These are phyloP conservation scores for Candida hispaniensis DNA, from an alignment of 805 yeast genomes.

Conservation along the genomic window DNA sequence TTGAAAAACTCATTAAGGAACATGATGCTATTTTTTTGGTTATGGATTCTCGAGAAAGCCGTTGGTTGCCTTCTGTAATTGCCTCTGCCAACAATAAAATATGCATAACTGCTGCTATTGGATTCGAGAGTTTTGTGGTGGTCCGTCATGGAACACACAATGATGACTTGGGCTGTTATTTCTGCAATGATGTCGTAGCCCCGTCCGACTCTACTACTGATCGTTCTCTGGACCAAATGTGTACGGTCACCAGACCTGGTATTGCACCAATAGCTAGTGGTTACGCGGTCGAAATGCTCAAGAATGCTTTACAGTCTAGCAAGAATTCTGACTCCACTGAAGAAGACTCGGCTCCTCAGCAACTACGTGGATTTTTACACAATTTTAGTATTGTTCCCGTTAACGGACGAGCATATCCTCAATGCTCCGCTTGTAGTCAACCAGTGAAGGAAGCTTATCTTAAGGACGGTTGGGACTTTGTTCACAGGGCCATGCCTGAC, in stretches of 20 bases:
- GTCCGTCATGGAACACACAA: conserved; percentile 74
- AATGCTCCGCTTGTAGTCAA: conserved; percentile 81
- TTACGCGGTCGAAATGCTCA: conserved; percentile 12
- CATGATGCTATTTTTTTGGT: conserved; percentile 74
- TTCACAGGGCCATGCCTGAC: conserved; percentile 56
- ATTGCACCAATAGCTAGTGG: conserved; percentile 65
- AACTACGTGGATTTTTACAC: conserved; percentile 75
- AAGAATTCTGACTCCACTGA: no score
- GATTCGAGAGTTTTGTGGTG: conserved; percentile 86
- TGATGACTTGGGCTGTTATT: conserved; percentile 69
- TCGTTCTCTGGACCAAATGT: conserved; percentile 92
- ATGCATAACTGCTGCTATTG: conserved; percentile 87
- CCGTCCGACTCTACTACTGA: conserved; percentile 83
- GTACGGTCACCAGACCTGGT: conserved; percentile 97
- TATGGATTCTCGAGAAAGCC: conserved; percentile 89
- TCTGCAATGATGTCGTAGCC: conserved; percentile 91
- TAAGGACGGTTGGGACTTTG: conserved; percentile 68
- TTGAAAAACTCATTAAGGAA: conserved; percentile 43
- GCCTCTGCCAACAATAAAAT: conserved; percentile 56
- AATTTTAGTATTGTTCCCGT: conserved; percentile 54
- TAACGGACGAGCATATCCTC: conserved; percentile 57
- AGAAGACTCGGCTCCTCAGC: conserved; percentile 51
- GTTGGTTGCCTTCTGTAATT: conserved; percentile 94
- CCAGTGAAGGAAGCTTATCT: conserved; percentile 43
- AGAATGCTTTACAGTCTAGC: conserved; percentile 28